These are phyloP conservation scores for Aspergillus luchuensis DNA, from an alignment of 2,329 filamentous ascomycete species.

Conservation along the genomic window DNA sequence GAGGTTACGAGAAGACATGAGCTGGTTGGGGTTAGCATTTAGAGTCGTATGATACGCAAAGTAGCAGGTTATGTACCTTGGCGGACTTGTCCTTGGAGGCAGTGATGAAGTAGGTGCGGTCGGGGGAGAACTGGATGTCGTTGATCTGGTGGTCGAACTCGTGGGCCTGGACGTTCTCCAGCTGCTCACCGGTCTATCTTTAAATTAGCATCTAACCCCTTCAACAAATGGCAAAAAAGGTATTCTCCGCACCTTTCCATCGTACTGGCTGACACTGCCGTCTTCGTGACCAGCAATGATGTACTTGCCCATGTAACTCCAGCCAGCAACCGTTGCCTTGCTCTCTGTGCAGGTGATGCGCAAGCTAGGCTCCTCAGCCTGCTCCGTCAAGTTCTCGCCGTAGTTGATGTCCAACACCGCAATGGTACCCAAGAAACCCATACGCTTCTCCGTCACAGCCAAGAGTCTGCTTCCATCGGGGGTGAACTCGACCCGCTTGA, in stretches of 20 bases:
- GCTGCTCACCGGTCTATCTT: conserved; percentile 71
- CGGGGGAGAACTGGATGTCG: conserved; percentile 90
- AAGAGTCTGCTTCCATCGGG: conserved; percentile 88
- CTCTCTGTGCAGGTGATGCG: conserved; percentile 92
- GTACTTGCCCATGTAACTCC: conserved; percentile 91
- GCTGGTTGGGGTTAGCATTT: conserved; percentile 48
- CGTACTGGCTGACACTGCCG: conserved; percentile 85
- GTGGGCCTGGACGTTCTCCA: conserved; percentile 81
- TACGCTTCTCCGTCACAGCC: conserved; percentile 97
- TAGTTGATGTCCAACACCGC: conserved; percentile 86
- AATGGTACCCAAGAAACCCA: conserved; percentile 93
- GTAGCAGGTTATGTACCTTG: conserved; percentile 60
- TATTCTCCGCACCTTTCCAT: conserved; percentile 69
- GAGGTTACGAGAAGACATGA: conserved; percentile 83
- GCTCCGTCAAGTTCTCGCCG: conserved; percentile 74
- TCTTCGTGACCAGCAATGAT: conserved; percentile 98
- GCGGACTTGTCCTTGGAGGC: conserved; percentile 97
- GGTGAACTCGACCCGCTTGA: conserved; percentile 97
- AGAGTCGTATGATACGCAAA: background rate
- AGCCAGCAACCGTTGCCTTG: conserved; percentile 96
- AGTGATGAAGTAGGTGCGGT: conserved; percentile 98
- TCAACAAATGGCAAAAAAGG: background rate
- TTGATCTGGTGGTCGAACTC: conserved; percentile 81
- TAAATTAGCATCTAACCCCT: conserved; percentile 20
- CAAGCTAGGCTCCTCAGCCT: conserved; percentile 78